Evolutionary conservation across 2,329 filamentous ascomycete genomes (phyloP).

Genomic region (Neonectria punicea): DNA sequence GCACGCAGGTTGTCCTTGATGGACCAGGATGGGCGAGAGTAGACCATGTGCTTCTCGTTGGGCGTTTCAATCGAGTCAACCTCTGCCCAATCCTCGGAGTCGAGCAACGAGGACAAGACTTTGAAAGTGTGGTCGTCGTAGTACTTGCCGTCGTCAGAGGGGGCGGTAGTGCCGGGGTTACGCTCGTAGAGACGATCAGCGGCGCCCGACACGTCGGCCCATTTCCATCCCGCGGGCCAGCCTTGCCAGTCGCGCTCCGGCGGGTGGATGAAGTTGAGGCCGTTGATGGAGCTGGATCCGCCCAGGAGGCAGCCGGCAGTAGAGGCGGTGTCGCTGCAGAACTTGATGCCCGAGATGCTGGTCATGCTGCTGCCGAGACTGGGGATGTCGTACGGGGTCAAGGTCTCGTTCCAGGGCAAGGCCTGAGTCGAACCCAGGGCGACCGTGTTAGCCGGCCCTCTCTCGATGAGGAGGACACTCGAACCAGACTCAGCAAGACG

Average conservation of each 20-base stretch:
- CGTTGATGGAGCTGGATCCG: slow-evolving; percentile 43
- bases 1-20: slow-evolving; percentile 72
- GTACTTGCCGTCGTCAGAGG: slow-evolving; percentile 72
- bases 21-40: slow-evolving; percentile 74
- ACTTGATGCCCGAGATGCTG: slow-evolving; percentile 35
- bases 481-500: slow-evolving; percentile 38
- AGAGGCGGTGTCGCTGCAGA: slow-evolving; percentile 42
- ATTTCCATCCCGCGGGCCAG: slow-evolving; percentile 40
- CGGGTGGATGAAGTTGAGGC: slow-evolving; percentile 42
- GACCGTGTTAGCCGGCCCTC: slow-evolving; percentile 41
- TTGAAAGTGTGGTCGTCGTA: slow-evolving; percentile 74
- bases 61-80: slow-evolving; percentile 72
- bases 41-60: slow-evolving; percentile 72
- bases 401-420: slow-evolving; percentile 38
- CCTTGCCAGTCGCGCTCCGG: slow-evolving; percentile 39
- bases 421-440: slow-evolving; percentile 33
- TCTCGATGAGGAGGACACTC: slow-evolving; percentile 42
- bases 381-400: slow-evolving; percentile 41
- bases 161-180: slow-evolving; percentile 69
- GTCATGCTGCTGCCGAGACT: slow-evolving; percentile 41
- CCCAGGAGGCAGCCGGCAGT: slow-evolving; percentile 41
- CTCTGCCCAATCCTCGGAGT: slow-evolving; percentile 69
- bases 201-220: slow-evolving; percentile 35
- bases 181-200: slow-evolving; percentile 41
- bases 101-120: slow-evolving; percentile 67